These are phyloP conservation scores for Cadophora luteo-olivacea DNA, from an alignment of 2,329 filamentous ascomycete species.

Conservation along the genomic window DNA sequence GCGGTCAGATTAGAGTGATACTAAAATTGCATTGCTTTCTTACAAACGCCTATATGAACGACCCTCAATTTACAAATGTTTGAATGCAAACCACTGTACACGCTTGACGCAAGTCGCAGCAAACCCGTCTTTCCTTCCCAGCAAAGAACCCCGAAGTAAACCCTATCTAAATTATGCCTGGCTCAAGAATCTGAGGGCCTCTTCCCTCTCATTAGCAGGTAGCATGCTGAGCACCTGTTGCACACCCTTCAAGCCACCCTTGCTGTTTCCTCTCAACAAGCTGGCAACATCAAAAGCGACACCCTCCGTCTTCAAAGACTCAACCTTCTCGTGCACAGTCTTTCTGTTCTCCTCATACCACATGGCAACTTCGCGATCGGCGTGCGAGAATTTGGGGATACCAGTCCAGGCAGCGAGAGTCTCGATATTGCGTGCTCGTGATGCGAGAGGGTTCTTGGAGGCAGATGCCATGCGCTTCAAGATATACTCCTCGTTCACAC, in stretches of 20 bases:
- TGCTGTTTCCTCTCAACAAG: constrained; percentile 68
- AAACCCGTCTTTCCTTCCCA: background rate
- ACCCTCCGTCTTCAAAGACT: constrained; percentile 79
- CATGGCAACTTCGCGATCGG: constrained; percentile 83
- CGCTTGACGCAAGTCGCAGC: constrained; percentile 15
- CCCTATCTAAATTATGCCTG: constrained; percentile 23
- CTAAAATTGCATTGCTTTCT: constrained; percentile 21
- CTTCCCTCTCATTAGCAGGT: constrained; percentile 85
- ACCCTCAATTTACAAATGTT: constrained; percentile 26
- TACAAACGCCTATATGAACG: constrained; percentile 21
- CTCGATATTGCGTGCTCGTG: constrained; percentile 72
- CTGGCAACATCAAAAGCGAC: constrained; percentile 74
- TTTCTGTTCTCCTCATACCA: constrained; percentile 98
- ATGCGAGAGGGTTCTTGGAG: constrained; percentile 52
- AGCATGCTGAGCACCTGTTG: constrained; percentile 85
- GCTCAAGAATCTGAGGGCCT: constrained; percentile 44
- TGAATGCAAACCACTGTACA: constrained; percentile 24
- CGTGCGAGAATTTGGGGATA: constrained; percentile 75
- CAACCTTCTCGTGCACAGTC: constrained; percentile 81
- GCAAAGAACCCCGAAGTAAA: background rate
- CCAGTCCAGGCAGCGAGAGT: constrained; percentile 84
- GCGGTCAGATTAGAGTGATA: background rate
- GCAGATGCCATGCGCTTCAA: constrained; percentile 79
- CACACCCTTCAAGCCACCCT: constrained; percentile 81
- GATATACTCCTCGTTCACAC: constrained; percentile 97